A percentile compares a stretch with the other conserved stretches of the same genome.
phyloP scores from a whole-genome alignment of 352 stramenopile genomes.

The Globisporangium lucens region DNA sequence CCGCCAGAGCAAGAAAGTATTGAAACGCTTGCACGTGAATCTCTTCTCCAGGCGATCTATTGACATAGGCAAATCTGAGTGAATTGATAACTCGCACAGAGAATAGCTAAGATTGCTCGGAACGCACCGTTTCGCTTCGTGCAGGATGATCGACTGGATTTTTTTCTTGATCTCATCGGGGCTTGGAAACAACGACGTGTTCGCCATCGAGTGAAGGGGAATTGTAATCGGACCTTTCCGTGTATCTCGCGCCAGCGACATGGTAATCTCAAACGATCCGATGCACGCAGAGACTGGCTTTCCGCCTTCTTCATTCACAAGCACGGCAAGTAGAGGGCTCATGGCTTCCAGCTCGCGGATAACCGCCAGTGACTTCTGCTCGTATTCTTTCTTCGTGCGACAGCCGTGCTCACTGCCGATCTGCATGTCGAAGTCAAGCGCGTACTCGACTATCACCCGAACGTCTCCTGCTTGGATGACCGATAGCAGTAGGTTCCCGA shows the following conservation, averaged over 20 bases:
- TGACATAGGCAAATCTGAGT: neutral
- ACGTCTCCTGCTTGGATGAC: slow-evolving; percentile 53
- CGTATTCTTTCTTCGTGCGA: slow-evolving; percentile 48
- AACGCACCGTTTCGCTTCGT: slow-evolving; percentile 56
- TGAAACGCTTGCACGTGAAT: slow-evolving; percentile 57
- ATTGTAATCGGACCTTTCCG: slow-evolving; percentile 26
- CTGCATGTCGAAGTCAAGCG: slow-evolving; percentile 32
- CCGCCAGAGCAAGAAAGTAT: slow-evolving; percentile 49
- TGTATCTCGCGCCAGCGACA: slow-evolving; percentile 36
- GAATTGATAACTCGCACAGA: neutral
- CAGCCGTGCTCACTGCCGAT: slow-evolving; percentile 45
- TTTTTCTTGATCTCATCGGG: slow-evolving; percentile 49
- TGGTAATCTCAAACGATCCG: slow-evolving; percentile 53
- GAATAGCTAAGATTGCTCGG: neutral
- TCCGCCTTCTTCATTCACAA: slow-evolving; percentile 32
- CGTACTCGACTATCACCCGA: slow-evolving; percentile 36
- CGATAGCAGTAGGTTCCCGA: slow-evolving; percentile 56
- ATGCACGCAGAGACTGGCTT: slow-evolving; percentile 17
- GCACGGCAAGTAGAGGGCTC: slow-evolving; percentile 44
- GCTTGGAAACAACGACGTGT: slow-evolving; percentile 44
- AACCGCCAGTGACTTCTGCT: slow-evolving; percentile 35
- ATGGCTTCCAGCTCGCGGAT: slow-evolving; percentile 43
- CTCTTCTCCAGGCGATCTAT: slow-evolving; percentile 48
- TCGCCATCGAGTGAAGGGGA: slow-evolving; percentile 53
- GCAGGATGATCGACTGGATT: slow-evolving; percentile 48